Conservation (phyloP, 1,284 basidiomycete genomes). For the Amylostereum areolatum region DNA sequence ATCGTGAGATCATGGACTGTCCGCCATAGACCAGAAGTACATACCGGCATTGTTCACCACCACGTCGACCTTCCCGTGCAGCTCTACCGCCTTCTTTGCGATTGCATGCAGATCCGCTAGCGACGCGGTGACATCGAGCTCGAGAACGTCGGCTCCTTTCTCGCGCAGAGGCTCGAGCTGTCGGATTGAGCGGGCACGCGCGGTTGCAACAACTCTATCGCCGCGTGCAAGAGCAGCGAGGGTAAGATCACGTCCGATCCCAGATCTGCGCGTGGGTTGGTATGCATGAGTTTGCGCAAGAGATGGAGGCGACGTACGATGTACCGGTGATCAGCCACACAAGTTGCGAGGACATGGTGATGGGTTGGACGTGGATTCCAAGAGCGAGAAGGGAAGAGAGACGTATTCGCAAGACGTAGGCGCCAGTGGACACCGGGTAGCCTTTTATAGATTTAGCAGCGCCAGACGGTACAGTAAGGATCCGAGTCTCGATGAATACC, state of each 20-base stretch:
- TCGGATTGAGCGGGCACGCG: constrained; percentile 4
- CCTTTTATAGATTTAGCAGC: too few species aligned
- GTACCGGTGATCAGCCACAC: constrained; percentile 1
- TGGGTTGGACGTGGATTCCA: too few species aligned
- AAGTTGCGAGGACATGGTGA: background rate
- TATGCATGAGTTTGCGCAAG: too few species aligned
- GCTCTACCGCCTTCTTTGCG: background rate
- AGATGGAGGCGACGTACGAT: background rate
- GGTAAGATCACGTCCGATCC: constrained; percentile 7
- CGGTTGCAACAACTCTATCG: constrained; percentile 11
- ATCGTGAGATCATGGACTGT: too few species aligned
- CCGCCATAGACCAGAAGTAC: too few species aligned
- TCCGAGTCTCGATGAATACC: too few species aligned
- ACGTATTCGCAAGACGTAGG: too few species aligned
- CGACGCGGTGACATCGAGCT: constrained; percentile 9
- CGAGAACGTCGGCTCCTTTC: constrained; percentile 9
- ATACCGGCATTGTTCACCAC: background rate
- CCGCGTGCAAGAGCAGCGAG: constrained; percentile 8
- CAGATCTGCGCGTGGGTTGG: background rate
- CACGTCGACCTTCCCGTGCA: background rate
- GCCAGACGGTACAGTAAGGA: too few species aligned
- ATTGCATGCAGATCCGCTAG: background rate
- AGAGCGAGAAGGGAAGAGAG: too few species aligned
- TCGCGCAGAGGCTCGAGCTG: constrained; percentile 5
- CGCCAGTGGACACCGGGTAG: too few species aligned